Conservation (phyloP, 2,329 filamentous ascomycete genomes). For the Gremmenia infestans region DNA sequence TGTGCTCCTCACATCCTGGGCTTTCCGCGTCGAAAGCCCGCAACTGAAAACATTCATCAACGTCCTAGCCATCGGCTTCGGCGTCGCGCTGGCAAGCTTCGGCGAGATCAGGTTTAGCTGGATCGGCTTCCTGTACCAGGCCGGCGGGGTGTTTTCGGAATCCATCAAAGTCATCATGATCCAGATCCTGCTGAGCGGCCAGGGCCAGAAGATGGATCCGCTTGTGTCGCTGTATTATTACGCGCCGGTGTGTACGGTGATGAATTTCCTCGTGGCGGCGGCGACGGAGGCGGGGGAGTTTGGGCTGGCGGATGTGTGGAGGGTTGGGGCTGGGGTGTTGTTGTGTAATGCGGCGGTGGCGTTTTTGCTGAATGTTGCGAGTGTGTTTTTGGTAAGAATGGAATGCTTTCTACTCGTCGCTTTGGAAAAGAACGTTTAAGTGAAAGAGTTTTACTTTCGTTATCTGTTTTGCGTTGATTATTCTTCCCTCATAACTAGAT, state of each 20-base stretch:
- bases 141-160: constrained; percentile 72
- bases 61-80: constrained; percentile 85
- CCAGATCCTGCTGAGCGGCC: constrained; percentile 64
- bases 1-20: constrained; percentile 83
- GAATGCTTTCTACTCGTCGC: background rate
- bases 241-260: constrained; percentile 71
- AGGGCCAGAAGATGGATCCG: constrained; percentile 83
- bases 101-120: constrained; percentile 90
- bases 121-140: constrained; percentile 72
- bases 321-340: constrained; percentile 67
- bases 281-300: constrained; percentile 66
- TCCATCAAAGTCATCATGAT: constrained; percentile 78
- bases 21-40: constrained; percentile 73
- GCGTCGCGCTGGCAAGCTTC: constrained; percentile 87
- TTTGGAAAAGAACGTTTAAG: background rate
- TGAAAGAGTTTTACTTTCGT: constrained; percentile 15
- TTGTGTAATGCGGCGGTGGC: constrained; percentile 71
- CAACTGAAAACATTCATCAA: constrained; percentile 84
- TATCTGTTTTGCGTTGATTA: background rate
- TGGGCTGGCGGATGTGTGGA: constrained; percentile 61
- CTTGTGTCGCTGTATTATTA: constrained; percentile 88
- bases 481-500: background rate
- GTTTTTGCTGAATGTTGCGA: constrained; percentile 75
- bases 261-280: constrained; percentile 69
- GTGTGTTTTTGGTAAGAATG: constrained; percentile 66